Evolutionary conservation across 176 grass and related monocot genomes (phyloP).

Genomic region (Elaeis guineensis): DNA sequence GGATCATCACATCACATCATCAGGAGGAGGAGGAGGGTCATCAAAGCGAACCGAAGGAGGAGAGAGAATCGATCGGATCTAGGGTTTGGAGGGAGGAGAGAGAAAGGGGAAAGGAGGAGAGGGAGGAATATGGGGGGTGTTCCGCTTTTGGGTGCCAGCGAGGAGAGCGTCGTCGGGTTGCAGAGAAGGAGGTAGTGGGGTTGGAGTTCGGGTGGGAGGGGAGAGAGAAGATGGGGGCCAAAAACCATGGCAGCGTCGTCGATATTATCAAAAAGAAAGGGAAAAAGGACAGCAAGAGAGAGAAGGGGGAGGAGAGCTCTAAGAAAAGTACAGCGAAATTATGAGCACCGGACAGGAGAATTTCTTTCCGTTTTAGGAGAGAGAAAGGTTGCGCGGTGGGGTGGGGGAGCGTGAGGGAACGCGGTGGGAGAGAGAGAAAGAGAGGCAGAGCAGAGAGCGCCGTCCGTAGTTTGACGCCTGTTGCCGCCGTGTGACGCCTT

Average conservation of each 20-base stretch:
- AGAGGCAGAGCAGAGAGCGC: neutral
- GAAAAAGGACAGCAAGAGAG: too few species aligned
- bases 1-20: too few species aligned
- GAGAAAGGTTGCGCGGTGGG: too few species aligned
- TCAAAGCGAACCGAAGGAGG: neutral
- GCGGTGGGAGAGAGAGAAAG: neutral
- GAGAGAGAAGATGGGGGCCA: conserved; percentile 1
- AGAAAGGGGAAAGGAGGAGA: conserved; percentile 13
- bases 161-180: conserved; percentile 49
- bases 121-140: conserved; percentile 23
- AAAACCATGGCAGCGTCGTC: neutral
- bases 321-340: too few species aligned
- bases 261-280: too few species aligned
- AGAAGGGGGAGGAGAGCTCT: too few species aligned
- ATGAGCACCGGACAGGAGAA: too few species aligned
- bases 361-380: too few species aligned
- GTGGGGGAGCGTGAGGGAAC: conserved; percentile 4
- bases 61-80: conserved; percentile 40
- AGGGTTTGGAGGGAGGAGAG: conserved; percentile 11
- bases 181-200: conserved; percentile 10
- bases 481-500: conserved; percentile 51
- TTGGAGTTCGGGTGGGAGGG: conserved; percentile 5
- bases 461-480: conserved; percentile 82
- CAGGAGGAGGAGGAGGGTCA: neutral
- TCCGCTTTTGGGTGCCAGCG: conserved; percentile 16